These are phyloP conservation scores for Arachnomyces sp. DNA, from an alignment of 2,329 filamentous ascomycete species.

Conservation along the genomic window DNA sequence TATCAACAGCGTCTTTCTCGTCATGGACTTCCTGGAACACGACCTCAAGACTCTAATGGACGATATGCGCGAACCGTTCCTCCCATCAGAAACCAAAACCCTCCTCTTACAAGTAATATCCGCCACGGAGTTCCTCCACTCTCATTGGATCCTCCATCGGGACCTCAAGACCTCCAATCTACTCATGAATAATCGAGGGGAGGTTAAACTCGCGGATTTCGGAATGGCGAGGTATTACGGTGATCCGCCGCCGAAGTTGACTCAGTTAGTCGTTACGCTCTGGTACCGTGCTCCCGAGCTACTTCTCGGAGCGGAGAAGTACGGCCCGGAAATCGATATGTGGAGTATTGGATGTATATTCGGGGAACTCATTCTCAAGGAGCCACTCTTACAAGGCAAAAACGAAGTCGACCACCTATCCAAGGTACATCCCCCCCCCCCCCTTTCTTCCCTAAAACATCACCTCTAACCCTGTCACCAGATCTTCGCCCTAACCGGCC, in stretches of 20 bases:
- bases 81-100: constrained; percentile 86
- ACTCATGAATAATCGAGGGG: constrained; percentile 87
- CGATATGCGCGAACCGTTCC: constrained; percentile 88
- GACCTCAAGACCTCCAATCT: constrained; percentile 92
- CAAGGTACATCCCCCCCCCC: constrained; percentile 37
- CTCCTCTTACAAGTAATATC: constrained; percentile 73
- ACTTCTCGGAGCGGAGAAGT: constrained; percentile 68
- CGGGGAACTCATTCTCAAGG: constrained; percentile 75
- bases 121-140: constrained; percentile 78
- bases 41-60: constrained; percentile 89
- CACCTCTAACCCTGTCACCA: constrained; percentile 15
- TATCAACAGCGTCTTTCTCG: constrained; percentile 67
- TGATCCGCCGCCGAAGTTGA: constrained; percentile 68
- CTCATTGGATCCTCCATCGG: constrained; percentile 82
- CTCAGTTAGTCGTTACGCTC: constrained; percentile 87
- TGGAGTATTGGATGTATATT: constrained; percentile 97
- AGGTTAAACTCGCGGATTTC: constrained; percentile 94
- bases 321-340: constrained; percentile 74
- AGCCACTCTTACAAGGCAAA: constrained; percentile 74
- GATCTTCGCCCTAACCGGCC: constrained; percentile 83
- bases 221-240: constrained; percentile 91
- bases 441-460: neutral
- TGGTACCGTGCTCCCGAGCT: constrained; percentile 95
- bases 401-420: constrained; percentile 89
- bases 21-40: constrained; percentile 96